Conservation (phyloP, 2,329 filamentous ascomycete species). For the Penicillium aurantiogriseum region DNA sequence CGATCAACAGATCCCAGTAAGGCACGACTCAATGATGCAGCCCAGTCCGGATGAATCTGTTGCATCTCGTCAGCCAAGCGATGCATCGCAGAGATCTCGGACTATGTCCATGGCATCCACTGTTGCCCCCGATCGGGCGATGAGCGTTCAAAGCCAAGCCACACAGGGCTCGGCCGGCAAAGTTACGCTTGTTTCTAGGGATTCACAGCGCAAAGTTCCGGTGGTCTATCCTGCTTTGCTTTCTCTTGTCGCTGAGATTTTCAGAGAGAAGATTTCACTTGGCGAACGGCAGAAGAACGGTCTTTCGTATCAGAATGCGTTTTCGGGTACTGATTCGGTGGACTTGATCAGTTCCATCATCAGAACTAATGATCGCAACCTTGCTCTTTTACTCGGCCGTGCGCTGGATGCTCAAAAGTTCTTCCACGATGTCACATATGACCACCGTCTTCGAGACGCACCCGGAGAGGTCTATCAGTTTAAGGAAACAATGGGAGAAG, state of each 20-base stretch:
- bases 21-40: conserved; percentile 43
- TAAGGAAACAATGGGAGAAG: conserved; percentile 79
- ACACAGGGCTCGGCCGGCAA: conserved; percentile 52
- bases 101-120: conserved; percentile 90
- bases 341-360: conserved; percentile 96
- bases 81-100: conserved; percentile 50
- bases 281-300: conserved; percentile 95
- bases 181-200: conserved; percentile 55
- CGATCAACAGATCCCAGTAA: conserved; percentile 31
- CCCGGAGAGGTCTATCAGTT: conserved; percentile 95
- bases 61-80: conserved; percentile 43
- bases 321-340: conserved; percentile 92
- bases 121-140: conserved; percentile 57
- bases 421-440: conserved; percentile 98
- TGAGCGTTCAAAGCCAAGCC: conserved; percentile 55
- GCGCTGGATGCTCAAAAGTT: conserved; percentile 97
- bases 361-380: conserved; percentile 90
- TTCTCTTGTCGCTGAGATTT: conserved; percentile 89
- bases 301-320: conserved; percentile 93
- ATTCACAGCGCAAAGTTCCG: conserved; percentile 69
- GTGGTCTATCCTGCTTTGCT: conserved; percentile 91
- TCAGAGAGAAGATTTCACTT: conserved; percentile 81
- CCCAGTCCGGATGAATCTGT: conserved; percentile 40
- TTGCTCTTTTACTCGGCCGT: conserved; percentile 84
- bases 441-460: conserved; percentile 92